phyloP scores from a whole-genome alignment of 306 rosid genomes.

The Cucurbita moschata region DNA sequence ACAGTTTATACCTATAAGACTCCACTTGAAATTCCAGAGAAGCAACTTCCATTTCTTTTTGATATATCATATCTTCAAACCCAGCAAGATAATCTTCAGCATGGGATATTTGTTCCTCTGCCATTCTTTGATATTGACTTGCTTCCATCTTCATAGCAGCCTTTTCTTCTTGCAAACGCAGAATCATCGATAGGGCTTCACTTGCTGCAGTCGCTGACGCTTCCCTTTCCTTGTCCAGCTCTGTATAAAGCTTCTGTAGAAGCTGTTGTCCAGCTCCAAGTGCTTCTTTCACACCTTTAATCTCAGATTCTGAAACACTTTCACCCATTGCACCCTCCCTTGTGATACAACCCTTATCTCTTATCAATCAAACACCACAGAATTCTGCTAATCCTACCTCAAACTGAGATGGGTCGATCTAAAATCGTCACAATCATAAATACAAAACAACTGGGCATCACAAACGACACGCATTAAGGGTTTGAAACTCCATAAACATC shows the following conservation, averaged over 20 bases:
- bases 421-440: neutral
- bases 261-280: slow-evolving; percentile 65
- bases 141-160: slow-evolving; percentile 93
- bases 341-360: neutral
- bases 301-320: slow-evolving; percentile 29
- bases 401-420: neutral
- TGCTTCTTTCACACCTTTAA: slow-evolving; percentile 45
- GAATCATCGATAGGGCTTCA: slow-evolving; percentile 84
- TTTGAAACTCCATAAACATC: neutral
- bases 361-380: neutral
- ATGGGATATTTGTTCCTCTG: slow-evolving; percentile 80
- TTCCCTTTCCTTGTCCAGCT: slow-evolving; percentile 85
- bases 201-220: slow-evolving; percentile 76
- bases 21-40: slow-evolving; percentile 63
- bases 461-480: neutral
- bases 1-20: slow-evolving; percentile 56
- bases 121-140: slow-evolving; percentile 74
- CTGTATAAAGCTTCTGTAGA: slow-evolving; percentile 55
- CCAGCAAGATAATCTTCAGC: slow-evolving; percentile 58
- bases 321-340: slow-evolving; percentile 26
- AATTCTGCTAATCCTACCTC: neutral
- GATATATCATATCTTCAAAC: slow-evolving; percentile 57
- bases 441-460: neutral
- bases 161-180: slow-evolving; percentile 87
- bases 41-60: slow-evolving; percentile 77